phyloP scores from a whole-genome alignment of 2,329 filamentous ascomycete species.

The Fusarium anthophilum region DNA sequence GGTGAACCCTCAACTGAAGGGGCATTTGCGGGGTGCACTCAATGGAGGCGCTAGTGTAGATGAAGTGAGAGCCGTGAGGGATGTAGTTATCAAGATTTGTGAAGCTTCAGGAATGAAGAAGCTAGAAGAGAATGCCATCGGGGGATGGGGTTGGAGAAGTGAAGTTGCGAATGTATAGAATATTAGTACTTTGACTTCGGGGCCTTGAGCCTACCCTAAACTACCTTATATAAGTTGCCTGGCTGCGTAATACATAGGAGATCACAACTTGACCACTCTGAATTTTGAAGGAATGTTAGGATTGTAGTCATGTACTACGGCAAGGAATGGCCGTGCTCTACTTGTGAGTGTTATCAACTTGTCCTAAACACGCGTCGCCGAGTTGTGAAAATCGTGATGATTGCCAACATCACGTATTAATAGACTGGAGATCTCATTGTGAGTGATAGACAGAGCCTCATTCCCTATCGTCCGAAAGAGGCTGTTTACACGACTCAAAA shows the following conservation, averaged over 20 bases:
- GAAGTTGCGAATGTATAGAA: slow-evolving; percentile 39
- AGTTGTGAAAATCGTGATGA: neutral
- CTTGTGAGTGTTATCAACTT: neutral
- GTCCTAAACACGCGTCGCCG: neutral
- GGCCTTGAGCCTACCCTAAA: slow-evolving; percentile 1
- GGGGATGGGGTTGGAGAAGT: slow-evolving; percentile 43
- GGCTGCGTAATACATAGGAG: neutral
- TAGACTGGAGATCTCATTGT: neutral
- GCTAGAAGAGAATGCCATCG: slow-evolving; percentile 23
- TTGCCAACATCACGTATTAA: neutral
- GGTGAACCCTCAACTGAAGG: slow-evolving; percentile 43
- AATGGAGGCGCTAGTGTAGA: slow-evolving; percentile 41
- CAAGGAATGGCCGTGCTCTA: neutral
- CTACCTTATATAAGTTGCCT: too few relatives aligned
- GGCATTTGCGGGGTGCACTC: slow-evolving; percentile 39
- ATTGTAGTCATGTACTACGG: neutral
- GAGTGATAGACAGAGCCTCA: neutral
- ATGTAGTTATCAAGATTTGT: slow-evolving; percentile 39
- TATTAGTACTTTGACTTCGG: neutral
- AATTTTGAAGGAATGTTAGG: neutral
- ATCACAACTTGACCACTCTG: neutral
- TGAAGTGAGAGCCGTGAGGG: slow-evolving; percentile 40
- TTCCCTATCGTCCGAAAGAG: neutral
- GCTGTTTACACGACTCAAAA: slow-evolving; percentile 1
- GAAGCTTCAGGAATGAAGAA: slow-evolving; percentile 41